Conservation (phyloP, 176 grass and related monocot genomes). For the Typha latifolia region DNA sequence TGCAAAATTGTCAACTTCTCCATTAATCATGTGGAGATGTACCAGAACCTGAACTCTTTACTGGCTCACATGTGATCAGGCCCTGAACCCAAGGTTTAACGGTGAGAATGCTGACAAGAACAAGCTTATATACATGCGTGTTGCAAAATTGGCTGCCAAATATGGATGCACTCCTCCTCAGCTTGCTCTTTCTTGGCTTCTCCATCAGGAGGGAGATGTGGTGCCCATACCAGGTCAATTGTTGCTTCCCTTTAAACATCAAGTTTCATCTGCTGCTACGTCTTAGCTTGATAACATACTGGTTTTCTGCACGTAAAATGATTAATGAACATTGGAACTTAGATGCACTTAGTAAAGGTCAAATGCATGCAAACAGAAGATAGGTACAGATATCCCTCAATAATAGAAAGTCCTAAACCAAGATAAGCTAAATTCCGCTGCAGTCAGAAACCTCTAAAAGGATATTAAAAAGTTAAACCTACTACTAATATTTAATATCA, state of each 20-base stretch:
- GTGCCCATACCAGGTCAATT: constrained; percentile 19
- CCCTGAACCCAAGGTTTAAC: constrained; percentile 12
- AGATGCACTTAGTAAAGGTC: no score
- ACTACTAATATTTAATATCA: not conserved
- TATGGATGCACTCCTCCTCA: constrained; percentile 9
- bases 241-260: no score
- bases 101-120: constrained; percentile 18
- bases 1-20: not conserved
- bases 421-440: no score
- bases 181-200: constrained; percentile 19
- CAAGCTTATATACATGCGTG: not conserved
- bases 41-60: not conserved
- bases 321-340: no score
- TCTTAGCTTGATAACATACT: no score
- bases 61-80: not conserved
- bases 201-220: constrained; percentile 18
- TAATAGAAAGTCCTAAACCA: no score
- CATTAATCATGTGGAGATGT: not conserved
- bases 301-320: no score
- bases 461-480: not conserved
- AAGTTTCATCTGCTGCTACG: no score
- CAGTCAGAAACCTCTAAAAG: no score
- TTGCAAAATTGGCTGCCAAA: constrained; percentile 4
- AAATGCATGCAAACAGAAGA: no score
- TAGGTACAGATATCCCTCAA: no score